Base-by-base conservation (phyloP, 1,284 basidiomycete species). In the Trichosporon sp. region DNA sequence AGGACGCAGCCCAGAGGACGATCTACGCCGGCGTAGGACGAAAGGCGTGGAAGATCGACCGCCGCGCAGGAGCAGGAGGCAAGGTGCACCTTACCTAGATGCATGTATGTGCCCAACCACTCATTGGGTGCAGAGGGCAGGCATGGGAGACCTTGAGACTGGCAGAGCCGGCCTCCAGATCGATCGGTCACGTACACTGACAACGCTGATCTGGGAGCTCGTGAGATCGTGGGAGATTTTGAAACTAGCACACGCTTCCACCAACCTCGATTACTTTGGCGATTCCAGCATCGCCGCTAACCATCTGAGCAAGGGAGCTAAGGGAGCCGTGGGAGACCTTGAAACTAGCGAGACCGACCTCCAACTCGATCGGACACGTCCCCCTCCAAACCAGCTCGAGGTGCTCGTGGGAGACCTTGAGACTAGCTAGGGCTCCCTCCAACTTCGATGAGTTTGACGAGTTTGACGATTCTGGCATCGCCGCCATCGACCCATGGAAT, bases 11-110 rank as follows among this genome's bases (percentile, higher is more conserved):
- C 1, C 77, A 75, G 38, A 81, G 78, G 71, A 73, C 78, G 3
- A 73, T 82, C 10, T 82, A 80, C 70, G 73, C 71, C 19, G 77
- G 74, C 19, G 78, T 82, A 0, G 82, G 78, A 5, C 79, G 78
- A 69, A 75, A 76, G 71, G 68, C 73, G 11, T 66, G 77, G 16
- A 77, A 69, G 70, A 80, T 83, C 66, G 81, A 81, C 73, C 70
- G 80, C n/a, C 73, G 76, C 21, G 76, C 73, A 4, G 76, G 77
- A 12, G 77, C 73, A 1, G 73, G 74, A 5, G 77, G 78, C 1
- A 76, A 68, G 64, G 68, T 82, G n/a, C 75, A 68, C 65, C 80
- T 83, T 71, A 73, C 76, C 43, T 51, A 48, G 46, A 48, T 26
- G 26, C 6, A 54, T 54, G 51, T 8, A 54, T 54, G 19, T 54